phyloP scores from a whole-genome alignment of 148 eudicot genomes.

The Cornus kousa region DNA sequence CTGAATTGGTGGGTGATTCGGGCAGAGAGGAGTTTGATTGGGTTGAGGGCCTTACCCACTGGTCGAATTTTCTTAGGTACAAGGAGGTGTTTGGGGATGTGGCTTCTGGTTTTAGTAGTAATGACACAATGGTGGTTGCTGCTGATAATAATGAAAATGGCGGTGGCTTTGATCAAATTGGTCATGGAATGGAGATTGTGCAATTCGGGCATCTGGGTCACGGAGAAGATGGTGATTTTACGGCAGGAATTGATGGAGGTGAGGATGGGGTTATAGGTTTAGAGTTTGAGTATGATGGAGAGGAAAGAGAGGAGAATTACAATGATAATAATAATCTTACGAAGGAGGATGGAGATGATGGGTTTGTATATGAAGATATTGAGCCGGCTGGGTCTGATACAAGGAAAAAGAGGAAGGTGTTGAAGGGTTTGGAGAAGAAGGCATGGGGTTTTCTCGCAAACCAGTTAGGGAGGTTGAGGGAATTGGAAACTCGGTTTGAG shows the following conservation, averaged over 20 bases:
- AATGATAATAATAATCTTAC: conserved; percentile 36
- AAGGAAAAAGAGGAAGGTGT: conserved; percentile 62
- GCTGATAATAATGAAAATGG: conserved; percentile 42
- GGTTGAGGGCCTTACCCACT: conserved; percentile 71
- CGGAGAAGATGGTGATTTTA: conserved; percentile 61
- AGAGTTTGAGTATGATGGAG: conserved; percentile 72
- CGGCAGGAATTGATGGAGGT: conserved; percentile 59
- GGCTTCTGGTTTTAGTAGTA: conserved; percentile 36
- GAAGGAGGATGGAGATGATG: conserved; percentile 66
- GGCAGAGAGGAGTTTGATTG: conserved; percentile 74
- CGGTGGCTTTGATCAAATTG: conserved; percentile 55
- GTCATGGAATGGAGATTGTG: conserved; percentile 51
- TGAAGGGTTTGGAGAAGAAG: conserved; percentile 63
- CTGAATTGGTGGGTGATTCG: conserved; percentile 34
- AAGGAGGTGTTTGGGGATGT: conserved; percentile 94
- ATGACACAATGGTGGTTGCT: conserved; percentile 39
- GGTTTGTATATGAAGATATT: conserved; percentile 68
- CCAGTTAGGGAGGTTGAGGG: conserved; percentile 63
- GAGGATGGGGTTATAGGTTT: conserved; percentile 75
- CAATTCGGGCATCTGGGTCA: conserved; percentile 64
- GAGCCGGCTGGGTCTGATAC: conserved; percentile 62
- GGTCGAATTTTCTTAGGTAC: conserved; percentile 86
- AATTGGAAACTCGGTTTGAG: conserved; percentile 67
- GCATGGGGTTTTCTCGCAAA: conserved; percentile 59
- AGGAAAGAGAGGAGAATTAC: conserved; percentile 59